Conservation (phyloP, 2,329 filamentous ascomycete genomes). For the Parafenestella ontariensis region DNA sequence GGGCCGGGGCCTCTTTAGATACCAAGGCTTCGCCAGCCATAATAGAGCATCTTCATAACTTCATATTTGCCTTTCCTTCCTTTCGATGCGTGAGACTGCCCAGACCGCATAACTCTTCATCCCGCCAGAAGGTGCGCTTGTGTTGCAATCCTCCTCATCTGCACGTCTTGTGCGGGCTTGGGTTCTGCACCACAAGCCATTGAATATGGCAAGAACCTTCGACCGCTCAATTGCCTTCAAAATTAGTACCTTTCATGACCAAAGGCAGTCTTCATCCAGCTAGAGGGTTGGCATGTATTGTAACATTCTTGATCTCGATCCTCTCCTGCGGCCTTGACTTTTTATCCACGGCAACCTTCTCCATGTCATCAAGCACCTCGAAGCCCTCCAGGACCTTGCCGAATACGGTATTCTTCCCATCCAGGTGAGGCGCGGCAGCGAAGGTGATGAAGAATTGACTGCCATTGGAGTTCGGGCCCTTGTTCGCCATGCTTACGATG, state of each 20-base stretch:
- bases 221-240: background rate
- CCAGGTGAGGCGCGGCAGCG: slow-evolving; percentile 78
- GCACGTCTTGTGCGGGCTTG: background rate
- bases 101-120: background rate
- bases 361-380: slow-evolving; percentile 73
- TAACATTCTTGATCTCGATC: slow-evolving; percentile 71
- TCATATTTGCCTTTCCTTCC: background rate
- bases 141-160: background rate
- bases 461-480: slow-evolving; percentile 74
- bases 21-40: slow-evolving; percentile 46
- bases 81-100: background rate
- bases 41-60: slow-evolving; percentile 19
- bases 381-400: slow-evolving; percentile 69
- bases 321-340: slow-evolving; percentile 76
- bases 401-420: slow-evolving; percentile 85
- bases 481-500: slow-evolving; percentile 80
- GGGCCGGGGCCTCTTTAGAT: slow-evolving; percentile 40
- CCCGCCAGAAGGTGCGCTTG: background rate
- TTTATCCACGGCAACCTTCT: slow-evolving; percentile 75
- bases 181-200: background rate
- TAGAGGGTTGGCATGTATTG: slow-evolving; percentile 80
- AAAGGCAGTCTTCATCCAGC: slow-evolving; percentile 59
- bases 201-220: background rate
- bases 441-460: slow-evolving; percentile 85
- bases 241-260: background rate